Conservation (phyloP, 202 grass and related monocot genomes). For the Setaria viridis region DNA sequence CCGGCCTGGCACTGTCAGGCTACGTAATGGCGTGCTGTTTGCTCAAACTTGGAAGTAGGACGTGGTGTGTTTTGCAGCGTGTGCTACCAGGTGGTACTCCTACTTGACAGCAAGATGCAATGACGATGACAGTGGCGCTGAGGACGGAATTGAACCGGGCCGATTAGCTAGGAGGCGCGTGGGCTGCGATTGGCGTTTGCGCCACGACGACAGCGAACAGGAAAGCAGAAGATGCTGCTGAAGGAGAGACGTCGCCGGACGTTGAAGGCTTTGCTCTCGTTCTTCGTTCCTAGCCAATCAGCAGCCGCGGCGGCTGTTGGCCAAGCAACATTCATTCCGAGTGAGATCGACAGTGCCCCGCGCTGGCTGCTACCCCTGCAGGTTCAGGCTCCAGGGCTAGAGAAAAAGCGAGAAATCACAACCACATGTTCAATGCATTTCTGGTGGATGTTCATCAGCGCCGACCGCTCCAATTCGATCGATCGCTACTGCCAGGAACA, state of each 20-base stretch:
- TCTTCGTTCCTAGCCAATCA: not conserved
- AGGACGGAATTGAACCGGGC: no score
- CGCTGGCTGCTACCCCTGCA: not conserved
- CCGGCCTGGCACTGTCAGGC: not conserved
- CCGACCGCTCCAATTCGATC: constrained; percentile 12
- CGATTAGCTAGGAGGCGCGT: not conserved
- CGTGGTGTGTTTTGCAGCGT: no score
- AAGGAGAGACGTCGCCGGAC: not conserved
- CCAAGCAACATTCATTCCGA: not conserved
- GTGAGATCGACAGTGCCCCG: not conserved
- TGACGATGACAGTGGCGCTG: no score
- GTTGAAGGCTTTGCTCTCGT: not conserved
- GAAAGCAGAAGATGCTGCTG: not conserved
- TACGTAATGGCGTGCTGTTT: no score
- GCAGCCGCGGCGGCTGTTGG: not conserved
- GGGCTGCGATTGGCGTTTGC: not conserved
- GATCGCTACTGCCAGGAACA: constrained; percentile 9
- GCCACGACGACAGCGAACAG: not conserved
- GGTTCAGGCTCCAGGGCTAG: not conserved
- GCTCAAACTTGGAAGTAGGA: no score
- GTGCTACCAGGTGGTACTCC: no score
- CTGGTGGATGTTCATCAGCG: not conserved
- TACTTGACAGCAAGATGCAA: no score
- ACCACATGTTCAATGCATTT: not conserved
- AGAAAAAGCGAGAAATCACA: not conserved